Evolutionary conservation across 2,329 filamentous ascomycete species (phyloP).

Genomic region (Cladobotryum protrusum): DNA sequence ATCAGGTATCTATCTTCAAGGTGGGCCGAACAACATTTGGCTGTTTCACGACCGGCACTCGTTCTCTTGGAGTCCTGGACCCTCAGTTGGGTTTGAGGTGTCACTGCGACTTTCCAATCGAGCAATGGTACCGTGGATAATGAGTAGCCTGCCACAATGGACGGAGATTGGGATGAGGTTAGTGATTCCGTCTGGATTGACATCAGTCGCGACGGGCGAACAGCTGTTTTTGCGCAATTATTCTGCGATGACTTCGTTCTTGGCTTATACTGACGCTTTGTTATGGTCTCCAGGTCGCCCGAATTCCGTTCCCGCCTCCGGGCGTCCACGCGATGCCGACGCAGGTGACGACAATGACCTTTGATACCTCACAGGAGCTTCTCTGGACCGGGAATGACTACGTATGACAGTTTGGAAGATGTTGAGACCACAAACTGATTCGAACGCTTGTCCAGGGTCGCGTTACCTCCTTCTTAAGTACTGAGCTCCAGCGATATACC

Average conservation of each 20-base stretch:
- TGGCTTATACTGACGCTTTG: no score
- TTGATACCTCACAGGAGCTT: constrained; percentile 84
- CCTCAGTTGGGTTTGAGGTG: constrained; percentile 8
- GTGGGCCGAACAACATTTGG: constrained; percentile 1
- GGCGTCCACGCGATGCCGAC: constrained; percentile 64
- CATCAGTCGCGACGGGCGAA: not conserved
- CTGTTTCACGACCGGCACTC: constrained; percentile 4
- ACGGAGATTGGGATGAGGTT: constrained; percentile 64
- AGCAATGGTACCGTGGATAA: constrained; percentile 31
- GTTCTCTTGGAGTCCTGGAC: constrained; percentile 9
- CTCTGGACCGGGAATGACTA: constrained; percentile 91
- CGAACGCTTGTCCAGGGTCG: constrained; percentile 57
- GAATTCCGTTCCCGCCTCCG: constrained; percentile 74
- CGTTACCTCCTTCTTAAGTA: constrained; percentile 80
- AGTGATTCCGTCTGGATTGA: constrained; percentile 16
- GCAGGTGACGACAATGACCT: constrained; percentile 72
- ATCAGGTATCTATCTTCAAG: not conserved
- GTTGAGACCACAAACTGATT: not conserved
- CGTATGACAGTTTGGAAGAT: constrained; percentile 43
- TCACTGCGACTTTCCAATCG: constrained; percentile 8
- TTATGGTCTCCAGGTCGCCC: constrained; percentile 55
- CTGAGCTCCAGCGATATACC: constrained; percentile 81
- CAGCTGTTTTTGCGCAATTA: not conserved
- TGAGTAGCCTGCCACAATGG: constrained; percentile 46
- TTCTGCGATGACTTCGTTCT: not conserved